These are phyloP conservation scores for Ophiostoma ips DNA, from an alignment of 2,329 filamentous ascomycete genomes.

Conservation along the genomic window DNA sequence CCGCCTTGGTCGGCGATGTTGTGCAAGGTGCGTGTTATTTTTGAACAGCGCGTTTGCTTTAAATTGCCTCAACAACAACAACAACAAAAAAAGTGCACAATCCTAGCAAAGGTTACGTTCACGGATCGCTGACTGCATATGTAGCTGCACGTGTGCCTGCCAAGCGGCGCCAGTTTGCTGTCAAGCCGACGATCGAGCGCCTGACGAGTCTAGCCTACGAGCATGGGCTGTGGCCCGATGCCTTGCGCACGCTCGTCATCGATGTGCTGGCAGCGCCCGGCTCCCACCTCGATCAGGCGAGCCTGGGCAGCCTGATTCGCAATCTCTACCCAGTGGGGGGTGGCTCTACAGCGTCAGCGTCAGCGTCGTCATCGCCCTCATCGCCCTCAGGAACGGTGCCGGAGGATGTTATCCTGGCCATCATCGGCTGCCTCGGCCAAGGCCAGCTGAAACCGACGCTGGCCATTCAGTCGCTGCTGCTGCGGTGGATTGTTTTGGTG, in stretches of 20 bases:
- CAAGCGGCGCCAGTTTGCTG: conserved; percentile 49
- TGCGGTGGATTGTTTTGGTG: conserved; percentile 68
- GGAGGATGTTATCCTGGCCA: conserved; percentile 44
- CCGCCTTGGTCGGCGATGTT: conserved; percentile 12
- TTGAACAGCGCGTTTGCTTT: background rate
- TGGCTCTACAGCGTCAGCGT: conserved; percentile 25
- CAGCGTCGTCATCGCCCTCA: conserved; percentile 30
- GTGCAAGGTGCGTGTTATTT: conserved; percentile 9
- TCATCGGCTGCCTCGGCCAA: conserved; percentile 64
- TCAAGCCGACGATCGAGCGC: conserved; percentile 50
- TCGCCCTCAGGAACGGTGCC: conserved; percentile 37
- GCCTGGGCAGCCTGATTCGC: conserved; percentile 52
- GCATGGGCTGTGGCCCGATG: conserved; percentile 47
- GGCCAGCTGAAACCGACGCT: conserved; percentile 62
- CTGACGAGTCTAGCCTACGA: conserved; percentile 52
- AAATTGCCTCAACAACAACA: no score
- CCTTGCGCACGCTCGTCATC: conserved; percentile 49
- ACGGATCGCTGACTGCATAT: background rate
- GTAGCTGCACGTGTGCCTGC: conserved; percentile 46
- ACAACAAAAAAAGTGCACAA: no score
- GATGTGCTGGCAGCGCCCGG: conserved; percentile 43
- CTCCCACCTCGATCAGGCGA: conserved; percentile 63
- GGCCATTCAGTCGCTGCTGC: conserved; percentile 52
- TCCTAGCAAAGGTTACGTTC: no score
- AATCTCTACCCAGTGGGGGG: conserved; percentile 64